Evolutionary conservation across 495 filamentous ascomycete species (phyloP), one percentile per base, ranked within the genome.

Genomic region (Talaromyces trachyspermus): DNA sequence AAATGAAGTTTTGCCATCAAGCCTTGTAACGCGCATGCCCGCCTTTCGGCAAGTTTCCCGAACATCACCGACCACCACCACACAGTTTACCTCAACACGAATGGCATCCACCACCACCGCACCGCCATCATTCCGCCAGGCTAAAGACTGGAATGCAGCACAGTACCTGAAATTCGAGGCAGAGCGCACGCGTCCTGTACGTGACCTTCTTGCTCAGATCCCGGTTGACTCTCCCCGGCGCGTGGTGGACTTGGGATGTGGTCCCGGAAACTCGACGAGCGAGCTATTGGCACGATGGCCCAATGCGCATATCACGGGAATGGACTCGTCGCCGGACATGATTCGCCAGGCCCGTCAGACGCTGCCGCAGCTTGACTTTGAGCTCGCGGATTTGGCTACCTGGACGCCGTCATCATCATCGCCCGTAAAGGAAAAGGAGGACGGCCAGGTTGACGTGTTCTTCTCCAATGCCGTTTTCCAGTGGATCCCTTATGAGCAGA

Each of bases 381-480:
- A 49, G 5, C 54, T 67, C 1, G 68, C 53, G 12, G 67, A 75
- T 42, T 30, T 80, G 12, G 41, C 20, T 1, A 58, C 62, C 0
- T 78, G 71, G 49, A 17, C 40, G 0, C 68, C 74, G 0, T 18
- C 10, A 17, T 15, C 18, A 14, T 11, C 27, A 12, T 7, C 27
- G 6, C 27, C 27, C 12, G 6, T 12, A 14, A 42, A 10, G 12
- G 26, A 9, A 30, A 52, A 4, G n/a, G 8, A 25, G 2, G 44
- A 27, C 0, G 37, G 42, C 5, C 27, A 53, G 0, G 63, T 68
- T 0, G 70, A 74, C 35, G 58, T 80, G 1, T 69, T 75, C 51
- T 78, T 74, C 54, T 67, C 68, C 29, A 80, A 78, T 54, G 74
- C 76, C 8, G 72, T 75, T 2, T 69, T 78, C 45, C 77, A 80